phyloP scores from a whole-genome alignment of 1,139 yeast species.

The Pichia kudriavzevii region DNA sequence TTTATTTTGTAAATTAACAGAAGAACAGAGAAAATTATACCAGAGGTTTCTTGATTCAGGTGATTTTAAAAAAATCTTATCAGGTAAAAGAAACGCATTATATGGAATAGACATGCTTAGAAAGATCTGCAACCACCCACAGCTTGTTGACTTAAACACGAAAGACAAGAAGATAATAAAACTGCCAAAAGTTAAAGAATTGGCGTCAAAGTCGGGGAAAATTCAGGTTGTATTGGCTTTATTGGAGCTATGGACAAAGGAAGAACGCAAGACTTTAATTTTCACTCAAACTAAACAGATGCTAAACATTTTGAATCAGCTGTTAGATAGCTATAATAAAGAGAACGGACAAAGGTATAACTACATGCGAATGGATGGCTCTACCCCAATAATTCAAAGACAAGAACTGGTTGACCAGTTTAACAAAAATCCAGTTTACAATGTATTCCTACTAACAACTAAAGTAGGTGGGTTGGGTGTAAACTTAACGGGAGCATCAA shows the following conservation, averaged over 20 bases:
- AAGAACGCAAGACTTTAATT: slow-evolving; percentile 70
- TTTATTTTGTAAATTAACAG: slow-evolving; percentile 77
- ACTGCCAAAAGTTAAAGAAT: slow-evolving; percentile 16
- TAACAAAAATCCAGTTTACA: slow-evolving; percentile 50
- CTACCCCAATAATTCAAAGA: slow-evolving; percentile 70
- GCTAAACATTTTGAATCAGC: slow-evolving; percentile 75
- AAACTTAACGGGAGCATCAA: slow-evolving; percentile 88
- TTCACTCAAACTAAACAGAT: slow-evolving; percentile 92
- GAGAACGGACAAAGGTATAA: slow-evolving; percentile 28
- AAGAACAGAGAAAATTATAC: slow-evolving; percentile 66
- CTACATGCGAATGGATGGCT: slow-evolving; percentile 88
- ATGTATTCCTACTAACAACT: slow-evolving; percentile 77
- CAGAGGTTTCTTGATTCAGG: slow-evolving; percentile 66
- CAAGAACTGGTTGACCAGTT: slow-evolving; percentile 77
- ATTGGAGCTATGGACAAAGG: slow-evolving; percentile 66
- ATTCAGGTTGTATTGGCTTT: slow-evolving; percentile 81
- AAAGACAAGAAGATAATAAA: slow-evolving; percentile 37
- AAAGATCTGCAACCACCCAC: slow-evolving; percentile 95
- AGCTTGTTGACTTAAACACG: slow-evolving; percentile 51
- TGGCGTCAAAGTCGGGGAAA: slow-evolving; percentile 62
- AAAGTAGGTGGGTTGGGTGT: slow-evolving; percentile 96
- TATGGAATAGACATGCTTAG: slow-evolving; percentile 87
- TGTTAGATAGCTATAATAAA: slow-evolving; percentile 38
- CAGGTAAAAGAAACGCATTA: slow-evolving; percentile 73
- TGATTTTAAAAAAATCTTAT: slow-evolving; percentile 63